These are phyloP conservation scores for Saccharomyces hybrid DNA, from an alignment of 1,139 yeast genomes.

Conservation along the genomic window DNA sequence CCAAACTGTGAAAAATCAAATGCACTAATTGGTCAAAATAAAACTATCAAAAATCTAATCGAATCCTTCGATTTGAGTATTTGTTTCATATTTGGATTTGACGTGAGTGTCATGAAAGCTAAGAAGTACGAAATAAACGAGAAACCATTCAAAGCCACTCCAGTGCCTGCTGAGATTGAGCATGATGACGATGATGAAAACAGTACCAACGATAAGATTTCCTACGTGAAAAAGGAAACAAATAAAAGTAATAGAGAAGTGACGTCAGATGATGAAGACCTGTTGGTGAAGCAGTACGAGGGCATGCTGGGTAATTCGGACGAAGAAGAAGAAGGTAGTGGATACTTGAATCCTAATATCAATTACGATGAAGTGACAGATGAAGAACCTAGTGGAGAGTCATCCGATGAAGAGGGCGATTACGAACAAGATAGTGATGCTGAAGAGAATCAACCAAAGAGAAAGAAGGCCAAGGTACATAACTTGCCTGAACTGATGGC, in stretches of 20 bases:
- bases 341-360: conserved; percentile 34
- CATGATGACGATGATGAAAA: conserved; percentile 20
- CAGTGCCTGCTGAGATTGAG: conserved; percentile 6
- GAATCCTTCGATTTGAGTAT: not conserved
- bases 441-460: conserved; percentile 34
- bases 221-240: conserved; percentile 16
- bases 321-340: conserved; percentile 33
- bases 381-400: conserved; percentile 24
- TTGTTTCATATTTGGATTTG: not conserved
- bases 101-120: conserved; percentile 32
- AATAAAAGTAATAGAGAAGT: conserved; percentile 31
- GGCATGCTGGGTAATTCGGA: conserved; percentile 49
- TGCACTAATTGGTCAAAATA: conserved; percentile 25
- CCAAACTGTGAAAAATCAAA: conserved; percentile 32
- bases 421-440: conserved; percentile 30
- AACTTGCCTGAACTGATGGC: conserved; percentile 62
- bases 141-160: conserved; percentile 10
- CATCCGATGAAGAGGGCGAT: conserved; percentile 34
- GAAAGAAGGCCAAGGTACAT: conserved; percentile 21
- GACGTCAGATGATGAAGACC: conserved; percentile 3
- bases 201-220: conserved; percentile 21
- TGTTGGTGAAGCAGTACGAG: conserved; percentile 38
- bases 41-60: not conserved
- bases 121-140: conserved; percentile 5
- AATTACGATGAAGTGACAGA: conserved; percentile 48